Percentiles rank a stretch among this genome's conserved stretches.
These are phyloP conservation scores for Strobilomyces echinocephalus DNA, from an alignment of 768 basidiomycete species.

Conservation along the genomic window DNA sequence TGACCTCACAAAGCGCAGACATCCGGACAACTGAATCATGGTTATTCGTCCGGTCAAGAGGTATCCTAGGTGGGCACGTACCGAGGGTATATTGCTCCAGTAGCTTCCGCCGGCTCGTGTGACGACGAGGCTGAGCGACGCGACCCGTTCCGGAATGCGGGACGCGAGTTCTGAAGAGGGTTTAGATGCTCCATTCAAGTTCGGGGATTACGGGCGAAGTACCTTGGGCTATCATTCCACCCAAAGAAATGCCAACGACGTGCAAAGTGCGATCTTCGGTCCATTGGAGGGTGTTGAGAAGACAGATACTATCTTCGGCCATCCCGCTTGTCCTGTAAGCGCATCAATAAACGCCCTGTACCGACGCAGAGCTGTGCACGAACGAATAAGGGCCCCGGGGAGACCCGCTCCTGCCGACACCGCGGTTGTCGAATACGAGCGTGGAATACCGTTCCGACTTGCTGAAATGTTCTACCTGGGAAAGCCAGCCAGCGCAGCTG, in stretches of 20 bases:
- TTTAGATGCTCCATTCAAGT: not conserved
- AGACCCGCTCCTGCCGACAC: conserved; percentile 69
- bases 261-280: conserved; percentile 56
- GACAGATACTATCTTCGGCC: conserved; percentile 67
- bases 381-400: conserved; percentile 78
- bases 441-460: conserved; percentile 48
- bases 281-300: conserved; percentile 73
- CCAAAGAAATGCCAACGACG: conserved; percentile 72
- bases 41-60: not conserved
- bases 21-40: conserved; percentile 36
- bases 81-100: conserved; percentile 62
- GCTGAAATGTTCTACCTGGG: conserved; percentile 63
- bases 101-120: conserved; percentile 61
- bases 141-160: conserved; percentile 60
- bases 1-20: conserved; percentile 34
- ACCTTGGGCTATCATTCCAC: conserved; percentile 86
- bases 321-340: conserved; percentile 59
- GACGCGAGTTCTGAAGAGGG: conserved; percentile 54
- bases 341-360: not conserved
- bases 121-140: conserved; percentile 61
- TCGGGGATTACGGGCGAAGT: not conserved
- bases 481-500: conserved; percentile 57
- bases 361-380: conserved; percentile 17
- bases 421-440: conserved; percentile 81
- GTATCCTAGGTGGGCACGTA: conserved; percentile 29